Evolutionary conservation across 306 rosid species (phyloP), one percentile per base, ranked within the genome.

Genomic region (Notholithocarpus densiflorus): DNA sequence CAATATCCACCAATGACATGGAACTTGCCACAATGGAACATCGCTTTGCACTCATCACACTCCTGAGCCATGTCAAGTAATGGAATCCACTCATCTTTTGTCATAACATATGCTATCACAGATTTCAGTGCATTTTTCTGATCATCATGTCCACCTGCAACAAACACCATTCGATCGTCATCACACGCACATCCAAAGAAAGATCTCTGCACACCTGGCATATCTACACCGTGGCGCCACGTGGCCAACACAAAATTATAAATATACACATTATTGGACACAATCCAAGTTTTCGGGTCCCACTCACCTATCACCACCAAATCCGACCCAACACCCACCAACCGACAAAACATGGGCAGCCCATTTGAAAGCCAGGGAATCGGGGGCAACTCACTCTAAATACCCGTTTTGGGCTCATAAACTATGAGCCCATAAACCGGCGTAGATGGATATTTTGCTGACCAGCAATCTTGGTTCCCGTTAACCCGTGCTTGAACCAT

Each of bases 161-260:
- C 72, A 54, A 20, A 81, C 5, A 81, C 78, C 24, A 37, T 65
- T 55, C 37, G 70, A 7, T 69, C 62, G 0, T 10, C 59, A 48
- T 85, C 83, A 0, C 80, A 73, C 7, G 78, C 75, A 24, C 88
- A 80, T 6, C 80, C 88, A n/a, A 72, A 84, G 48, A 84, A 79
- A 5, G 82, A 59, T 21, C 88, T 69, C 21, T 66, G 20, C 3
- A 19, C 79, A 32, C 83, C 85, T 0, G 85, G 85, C 88, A 84
- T 84, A n/a, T 78, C 75, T 1, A 5, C 17, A 34, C 88, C 88
- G 0, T 70, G 40, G 4, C 83, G 66, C 88, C 85, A 85, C 54
- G 56, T 54, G 56, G 64, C 74, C 0, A 20, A 43, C 24, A 72
- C 52, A 61, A 84, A 79, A 23, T 71, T 56, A 73, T 71, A 84